phyloP scores from a whole-genome alignment of 495 filamentous ascomycete species.

The Daldinia concentrica region DNA sequence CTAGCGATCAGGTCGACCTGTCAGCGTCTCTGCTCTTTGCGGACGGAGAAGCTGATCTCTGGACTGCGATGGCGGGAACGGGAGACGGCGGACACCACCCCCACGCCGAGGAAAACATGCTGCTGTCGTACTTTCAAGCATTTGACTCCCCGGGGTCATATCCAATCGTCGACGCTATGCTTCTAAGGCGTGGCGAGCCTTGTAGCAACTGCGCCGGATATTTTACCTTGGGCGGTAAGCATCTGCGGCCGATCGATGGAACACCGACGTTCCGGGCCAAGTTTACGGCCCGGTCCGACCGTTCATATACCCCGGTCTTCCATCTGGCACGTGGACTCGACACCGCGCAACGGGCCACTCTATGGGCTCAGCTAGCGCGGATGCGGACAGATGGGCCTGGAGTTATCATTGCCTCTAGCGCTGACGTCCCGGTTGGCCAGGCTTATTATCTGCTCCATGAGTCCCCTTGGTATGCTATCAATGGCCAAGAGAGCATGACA shows the following conservation, averaged over 20 bases:
- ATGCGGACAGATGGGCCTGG: slow-evolving; percentile 39
- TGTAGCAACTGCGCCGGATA: slow-evolving; percentile 43
- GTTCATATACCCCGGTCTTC: slow-evolving; percentile 45
- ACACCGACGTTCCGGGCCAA: slow-evolving; percentile 42
- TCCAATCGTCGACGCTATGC: slow-evolving; percentile 44
- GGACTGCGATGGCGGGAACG: slow-evolving; percentile 32
- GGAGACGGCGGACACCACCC: slow-evolving; percentile 31
- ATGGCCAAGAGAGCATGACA: slow-evolving; percentile 45
- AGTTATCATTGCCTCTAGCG: slow-evolving; percentile 28
- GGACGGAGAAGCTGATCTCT: slow-evolving; percentile 44
- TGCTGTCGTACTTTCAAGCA: slow-evolving; percentile 44
- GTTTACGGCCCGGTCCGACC: slow-evolving; percentile 43
- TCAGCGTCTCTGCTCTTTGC: slow-evolving; percentile 41
- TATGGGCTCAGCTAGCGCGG: slow-evolving; percentile 41
- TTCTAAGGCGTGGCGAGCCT: slow-evolving; percentile 41
- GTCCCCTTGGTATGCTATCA: slow-evolving; percentile 44
- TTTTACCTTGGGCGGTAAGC: slow-evolving; percentile 43
- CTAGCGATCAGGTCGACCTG: slow-evolving; percentile 37
- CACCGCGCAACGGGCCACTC: slow-evolving; percentile 18
- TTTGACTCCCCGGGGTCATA: slow-evolving; percentile 47
- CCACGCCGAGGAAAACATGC: slow-evolving; percentile 45
- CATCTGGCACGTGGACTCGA: slow-evolving; percentile 41
- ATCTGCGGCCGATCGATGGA: slow-evolving; percentile 40
- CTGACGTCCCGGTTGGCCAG: slow-evolving; percentile 33
- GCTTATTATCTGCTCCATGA: slow-evolving; percentile 43